Evolutionary conservation across 2,329 filamentous ascomycete species (phyloP), one percentile per base, ranked within the genome.

Genomic region (Colletotrichum ledebouriae): DNA sequence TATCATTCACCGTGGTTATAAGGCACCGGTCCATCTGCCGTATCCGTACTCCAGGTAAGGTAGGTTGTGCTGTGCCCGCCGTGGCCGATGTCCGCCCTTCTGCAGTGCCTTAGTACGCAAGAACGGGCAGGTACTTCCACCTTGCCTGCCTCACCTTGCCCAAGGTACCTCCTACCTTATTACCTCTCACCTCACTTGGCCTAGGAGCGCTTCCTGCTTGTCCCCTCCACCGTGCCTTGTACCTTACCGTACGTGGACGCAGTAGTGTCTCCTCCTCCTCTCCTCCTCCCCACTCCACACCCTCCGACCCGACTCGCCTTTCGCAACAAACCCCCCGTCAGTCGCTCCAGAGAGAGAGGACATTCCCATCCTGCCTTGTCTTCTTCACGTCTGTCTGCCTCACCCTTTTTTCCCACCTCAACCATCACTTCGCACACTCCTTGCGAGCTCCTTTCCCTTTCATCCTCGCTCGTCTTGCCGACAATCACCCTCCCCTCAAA

Each of bases 381-480:
- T 70, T 69, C 68, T 70, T 65, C 68, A 64, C 58, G 49, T 64
- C 52, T 60, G 59, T 70, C 67, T 63, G 53, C 67, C 60, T 64
- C 56, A 68, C 60, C 71, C 70, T 57, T 58, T 68, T 68, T 69
- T 66, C 62, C 72, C 64, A 67, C 61, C 65, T 65, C 61, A 59
- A 65, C 61, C 65, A 68, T 65, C 65, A 68, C 55, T 65, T 68
- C 65, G 65, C 67, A 66, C 65, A 69, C 64, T 64, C 72, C 63
- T 71, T 73, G 71, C 69, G 62, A 67, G 72, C 61, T 67, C 59
- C 55, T 64, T 62, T 52, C 67, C 61, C 68, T 63, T 68, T 56
- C 59, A 63, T 65, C 66, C 70, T 69, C 68, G 52, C 63, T 68
- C 67, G 66, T 63, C 67, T 56, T 52, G 46, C 53, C 55, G 64